These are phyloP conservation scores for Euphorbia schlechtendalii DNA, from an alignment of 441 rosid species.

Conservation along the genomic window DNA sequence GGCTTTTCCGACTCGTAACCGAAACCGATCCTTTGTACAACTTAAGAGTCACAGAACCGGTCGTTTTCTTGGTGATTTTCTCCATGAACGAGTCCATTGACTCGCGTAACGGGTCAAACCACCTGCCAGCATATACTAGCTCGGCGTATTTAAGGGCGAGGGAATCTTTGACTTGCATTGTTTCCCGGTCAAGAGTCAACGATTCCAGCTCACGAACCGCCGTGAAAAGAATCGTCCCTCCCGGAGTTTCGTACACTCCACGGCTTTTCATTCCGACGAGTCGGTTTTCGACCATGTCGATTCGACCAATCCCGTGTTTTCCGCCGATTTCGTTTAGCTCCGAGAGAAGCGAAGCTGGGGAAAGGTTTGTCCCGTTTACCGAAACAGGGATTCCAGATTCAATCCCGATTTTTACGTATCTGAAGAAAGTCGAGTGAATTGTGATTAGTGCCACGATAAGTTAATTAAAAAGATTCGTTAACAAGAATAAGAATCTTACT, in stretches of 20 bases:
- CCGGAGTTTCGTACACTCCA: constrained; percentile 95
- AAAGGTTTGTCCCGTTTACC: constrained; percentile 61
- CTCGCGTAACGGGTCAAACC: constrained; percentile 87
- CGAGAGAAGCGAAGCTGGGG: constrained; percentile 75
- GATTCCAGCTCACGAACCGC: constrained; percentile 80
- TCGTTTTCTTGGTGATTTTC: constrained; percentile 64
- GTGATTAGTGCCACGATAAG: not conserved
- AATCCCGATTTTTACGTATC: constrained; percentile 67
- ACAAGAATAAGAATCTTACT: constrained; percentile 37
- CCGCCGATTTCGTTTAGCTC: constrained; percentile 76
- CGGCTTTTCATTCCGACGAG: constrained; percentile 98
- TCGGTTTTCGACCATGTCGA: constrained; percentile 91
- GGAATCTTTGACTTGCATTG: constrained; percentile 73
- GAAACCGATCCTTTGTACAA: constrained; percentile 69
- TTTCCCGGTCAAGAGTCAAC: constrained; percentile 73
- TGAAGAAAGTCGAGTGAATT: constrained; percentile 23
- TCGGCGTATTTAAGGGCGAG: constrained; percentile 84
- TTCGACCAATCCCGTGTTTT: constrained; percentile 75
- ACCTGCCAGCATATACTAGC: constrained; percentile 86
- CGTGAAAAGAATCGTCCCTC: constrained; percentile 74
- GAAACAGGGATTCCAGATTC: constrained; percentile 71
- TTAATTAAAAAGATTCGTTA: not conserved
- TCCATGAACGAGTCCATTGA: constrained; percentile 86
- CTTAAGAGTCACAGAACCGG: constrained; percentile 68
- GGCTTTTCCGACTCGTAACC: constrained; percentile 59